Conservation (phyloP, 805 yeast species). For the Jamesozyma rosinii region DNA sequence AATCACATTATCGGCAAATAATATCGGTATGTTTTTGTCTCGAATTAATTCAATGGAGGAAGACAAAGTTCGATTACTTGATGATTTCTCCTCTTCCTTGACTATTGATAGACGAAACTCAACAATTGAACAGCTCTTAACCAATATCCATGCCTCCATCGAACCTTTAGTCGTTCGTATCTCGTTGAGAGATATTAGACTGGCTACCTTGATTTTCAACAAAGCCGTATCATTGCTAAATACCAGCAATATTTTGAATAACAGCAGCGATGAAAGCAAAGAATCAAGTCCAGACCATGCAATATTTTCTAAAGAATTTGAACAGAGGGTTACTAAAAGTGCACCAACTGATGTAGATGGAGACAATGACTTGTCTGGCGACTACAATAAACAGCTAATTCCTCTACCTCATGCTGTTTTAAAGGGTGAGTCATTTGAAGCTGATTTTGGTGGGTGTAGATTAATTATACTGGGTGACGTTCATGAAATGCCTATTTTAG, state of each 20-base stretch:
- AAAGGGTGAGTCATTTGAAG: constrained; percentile 58
- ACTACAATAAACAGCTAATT: neutral
- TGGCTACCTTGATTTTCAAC: constrained; percentile 67
- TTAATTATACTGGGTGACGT: constrained; percentile 82
- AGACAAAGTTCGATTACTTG: constrained; percentile 62
- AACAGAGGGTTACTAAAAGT: constrained; percentile 46
- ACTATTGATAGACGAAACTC: constrained; percentile 67
- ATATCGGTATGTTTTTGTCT: constrained; percentile 79
- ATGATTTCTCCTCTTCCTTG: constrained; percentile 76
- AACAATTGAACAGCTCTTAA: constrained; percentile 45
- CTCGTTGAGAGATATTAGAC: constrained; percentile 74
- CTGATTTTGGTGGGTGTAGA: constrained; percentile 65
- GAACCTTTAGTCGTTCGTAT: constrained; percentile 77
- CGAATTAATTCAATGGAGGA: constrained; percentile 61
- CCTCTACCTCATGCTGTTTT: constrained; percentile 34
- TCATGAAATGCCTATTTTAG: constrained; percentile 81
- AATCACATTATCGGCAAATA: constrained; percentile 56
- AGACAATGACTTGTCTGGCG: constrained; percentile 3
- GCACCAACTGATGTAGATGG: constrained; percentile 44
- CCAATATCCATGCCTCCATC: constrained; percentile 57
- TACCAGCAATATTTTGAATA: neutral
- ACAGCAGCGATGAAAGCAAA: constrained; percentile 5
- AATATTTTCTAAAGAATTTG: constrained; percentile 53
- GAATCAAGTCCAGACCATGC: neutral
- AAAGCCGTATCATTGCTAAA: constrained; percentile 51